Evolutionary conservation across 345 rosid genomes (phyloP), one percentile per base, ranked within the genome.

Genomic region (Turritis glabra): DNA sequence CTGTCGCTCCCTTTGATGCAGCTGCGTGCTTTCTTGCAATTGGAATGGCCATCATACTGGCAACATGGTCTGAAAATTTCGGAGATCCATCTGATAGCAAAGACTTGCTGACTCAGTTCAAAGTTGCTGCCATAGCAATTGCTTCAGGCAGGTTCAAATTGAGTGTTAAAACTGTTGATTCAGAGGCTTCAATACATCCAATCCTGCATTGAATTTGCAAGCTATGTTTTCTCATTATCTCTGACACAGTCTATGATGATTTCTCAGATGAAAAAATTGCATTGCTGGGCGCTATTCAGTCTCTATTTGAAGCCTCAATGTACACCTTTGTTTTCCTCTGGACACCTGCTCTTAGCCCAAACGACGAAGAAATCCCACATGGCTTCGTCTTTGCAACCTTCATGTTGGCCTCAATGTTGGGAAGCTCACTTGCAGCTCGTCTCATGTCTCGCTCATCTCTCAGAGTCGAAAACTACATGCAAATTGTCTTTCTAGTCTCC

Each of bases 251-350:
- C 27, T 37, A 17, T 52, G 61, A 11, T 61, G 37, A 35, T 46
- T 38, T 41, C 25, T 61, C 85, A 93, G 98, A 93, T 86, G 98
- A 94, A 75, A 94, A 91, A 81, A 94, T 94, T 61, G 97, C 97
- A 8, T 77, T 94, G 81, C 79, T 93, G 77, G 98, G 98, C 13
- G 98, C 98, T 51, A 94, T 94, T 60, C 98, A 94, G 76, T 94
- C 98, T 40, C 82, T 94, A 54, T 94, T 94, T 81, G 98, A 94
- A 83, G 97, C 97, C 59, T 94, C 98, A 4, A 94, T 94, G 98
- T 94, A 94, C 79, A 94, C 98, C 71, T 94, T 94, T 62, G 98
- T 94, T 51, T 94, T 94, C 86, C 95, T 94, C 18, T 94, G 98
- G 98, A 91, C 98, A 56, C 97, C 97, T 66, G 95, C 97, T 57